Conservation (phyloP, 2,329 filamentous ascomycete species). For the Nannizzia gypsea region DNA sequence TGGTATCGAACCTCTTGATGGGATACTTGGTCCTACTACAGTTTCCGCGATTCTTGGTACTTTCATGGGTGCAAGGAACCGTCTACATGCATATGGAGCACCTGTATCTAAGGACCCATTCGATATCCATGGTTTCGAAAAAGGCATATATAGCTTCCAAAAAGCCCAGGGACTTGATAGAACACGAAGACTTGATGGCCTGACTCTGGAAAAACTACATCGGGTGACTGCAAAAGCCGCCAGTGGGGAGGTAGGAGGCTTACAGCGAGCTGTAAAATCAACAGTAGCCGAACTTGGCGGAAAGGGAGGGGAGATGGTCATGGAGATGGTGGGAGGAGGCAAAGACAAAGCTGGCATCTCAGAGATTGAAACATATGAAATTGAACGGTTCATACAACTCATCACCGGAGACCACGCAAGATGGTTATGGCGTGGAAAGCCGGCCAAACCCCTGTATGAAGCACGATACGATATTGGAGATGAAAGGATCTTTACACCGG, state of each 20-base stretch:
- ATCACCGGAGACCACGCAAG: constrained; percentile 73
- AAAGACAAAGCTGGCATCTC: constrained; percentile 81
- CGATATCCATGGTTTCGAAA: constrained; percentile 68
- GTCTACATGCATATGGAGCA: constrained; percentile 71
- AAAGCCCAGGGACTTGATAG: constrained; percentile 72
- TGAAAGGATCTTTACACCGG: constrained; percentile 34
- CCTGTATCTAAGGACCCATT: constrained; percentile 86
- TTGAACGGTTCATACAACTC: constrained; percentile 69
- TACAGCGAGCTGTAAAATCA: constrained; percentile 88
- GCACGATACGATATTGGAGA: constrained; percentile 22
- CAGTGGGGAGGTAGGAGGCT: constrained; percentile 77
- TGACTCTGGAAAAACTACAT: constrained; percentile 71
- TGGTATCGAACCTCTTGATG: constrained; percentile 77
- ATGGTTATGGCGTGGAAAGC: constrained; percentile 91
- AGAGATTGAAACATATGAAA: constrained; percentile 82
- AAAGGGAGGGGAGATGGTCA: constrained; percentile 85
- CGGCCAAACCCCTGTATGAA: constrained; percentile 47
- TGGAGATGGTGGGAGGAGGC: constrained; percentile 72
- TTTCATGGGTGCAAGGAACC: constrained; percentile 78
- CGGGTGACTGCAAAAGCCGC: constrained; percentile 80
- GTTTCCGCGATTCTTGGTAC: constrained; percentile 79
- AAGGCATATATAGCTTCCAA: constrained; percentile 78
- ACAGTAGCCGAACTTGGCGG: constrained; percentile 88
- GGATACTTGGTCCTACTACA: constrained; percentile 81
- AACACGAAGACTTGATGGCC: constrained; percentile 67